These are phyloP conservation scores for Corymbia maculata DNA, from an alignment of 345 rosid species.

Conservation along the genomic window DNA sequence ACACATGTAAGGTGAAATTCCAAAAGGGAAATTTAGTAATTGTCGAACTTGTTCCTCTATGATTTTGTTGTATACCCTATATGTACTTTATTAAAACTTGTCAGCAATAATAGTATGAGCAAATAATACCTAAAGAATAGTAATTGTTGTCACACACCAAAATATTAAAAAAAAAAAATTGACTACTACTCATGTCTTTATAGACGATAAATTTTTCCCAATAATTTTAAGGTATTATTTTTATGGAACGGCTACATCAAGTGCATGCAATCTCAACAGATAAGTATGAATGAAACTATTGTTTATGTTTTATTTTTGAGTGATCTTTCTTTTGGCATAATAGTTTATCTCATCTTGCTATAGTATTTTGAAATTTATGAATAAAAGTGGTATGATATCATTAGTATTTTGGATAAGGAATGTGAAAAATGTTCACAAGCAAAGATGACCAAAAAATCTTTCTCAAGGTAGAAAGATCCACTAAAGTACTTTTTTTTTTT, in stretches of 20 bases:
- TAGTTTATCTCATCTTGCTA: neutral
- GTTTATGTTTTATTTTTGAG: neutral
- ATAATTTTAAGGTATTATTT: neutral
- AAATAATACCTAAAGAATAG: rapidly evolving
- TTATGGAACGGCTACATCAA: neutral
- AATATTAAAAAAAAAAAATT: neutral
- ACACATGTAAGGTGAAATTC: neutral
- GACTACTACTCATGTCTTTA: neutral
- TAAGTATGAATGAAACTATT: neutral
- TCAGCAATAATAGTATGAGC: neutral
- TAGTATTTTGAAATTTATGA: neutral
- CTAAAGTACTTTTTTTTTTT: neutral
- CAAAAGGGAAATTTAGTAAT: neutral
- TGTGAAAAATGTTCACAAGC: neutral
- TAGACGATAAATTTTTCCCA: neutral
- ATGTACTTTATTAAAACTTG: neutral
- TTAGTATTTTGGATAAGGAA: neutral
- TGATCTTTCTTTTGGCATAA: neutral
- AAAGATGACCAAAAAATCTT: neutral
- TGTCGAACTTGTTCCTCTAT: rapidly evolving
- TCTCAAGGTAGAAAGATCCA: neutral
- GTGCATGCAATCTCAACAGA: neutral
- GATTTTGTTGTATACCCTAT: neutral
- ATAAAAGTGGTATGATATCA: neutral
- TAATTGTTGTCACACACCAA: neutral